Evolutionary conservation across 352 stramenopile genomes (phyloP).

Genomic region (Pythium phragmiticola): DNA sequence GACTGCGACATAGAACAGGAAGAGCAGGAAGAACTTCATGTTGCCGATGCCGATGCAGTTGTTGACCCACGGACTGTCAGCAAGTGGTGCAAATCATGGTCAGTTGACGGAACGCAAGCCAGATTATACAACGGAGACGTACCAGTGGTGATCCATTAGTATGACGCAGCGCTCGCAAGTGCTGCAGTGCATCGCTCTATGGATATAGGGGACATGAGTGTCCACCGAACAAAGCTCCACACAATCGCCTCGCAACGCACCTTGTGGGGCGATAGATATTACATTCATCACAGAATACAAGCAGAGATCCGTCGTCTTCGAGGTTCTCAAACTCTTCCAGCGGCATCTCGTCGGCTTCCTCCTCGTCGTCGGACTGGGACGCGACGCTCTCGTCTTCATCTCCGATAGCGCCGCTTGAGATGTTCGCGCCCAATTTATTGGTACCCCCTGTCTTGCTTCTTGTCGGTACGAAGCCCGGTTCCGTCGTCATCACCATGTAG

Average conservation of each 20-base stretch:
- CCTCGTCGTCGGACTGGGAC: conserved; percentile 26
- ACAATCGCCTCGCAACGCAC: conserved; percentile 27
- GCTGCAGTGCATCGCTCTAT: conserved; percentile 73
- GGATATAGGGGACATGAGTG: conserved; percentile 3
- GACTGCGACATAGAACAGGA: conserved; percentile 73
- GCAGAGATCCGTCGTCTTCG: conserved; percentile 73
- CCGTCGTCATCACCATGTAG: conserved; percentile 67
- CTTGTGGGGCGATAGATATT: conserved; percentile 72
- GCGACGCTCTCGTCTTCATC: conserved; percentile 25
- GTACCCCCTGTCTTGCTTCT: conserved; percentile 4
- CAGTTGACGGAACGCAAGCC: neutral
- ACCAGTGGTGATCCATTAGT: conserved; percentile 86
- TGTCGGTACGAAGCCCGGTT: conserved; percentile 65
- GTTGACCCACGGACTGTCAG: conserved; percentile 79
- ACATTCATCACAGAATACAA: conserved; percentile 82
- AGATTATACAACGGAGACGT: conserved; percentile 13
- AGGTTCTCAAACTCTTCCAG: conserved; percentile 61
- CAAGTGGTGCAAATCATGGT: neutral
- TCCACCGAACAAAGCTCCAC: neutral
- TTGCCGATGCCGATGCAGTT: conserved; percentile 86
- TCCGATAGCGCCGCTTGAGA: neutral
- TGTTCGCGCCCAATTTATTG: neutral
- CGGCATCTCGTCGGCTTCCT: conserved; percentile 63
- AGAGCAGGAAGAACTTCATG: conserved; percentile 76
- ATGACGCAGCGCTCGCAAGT: conserved; percentile 78